Base-by-base conservation (phyloP, 169 alveolate species). In the Cryptosporidium sp. region DNA sequence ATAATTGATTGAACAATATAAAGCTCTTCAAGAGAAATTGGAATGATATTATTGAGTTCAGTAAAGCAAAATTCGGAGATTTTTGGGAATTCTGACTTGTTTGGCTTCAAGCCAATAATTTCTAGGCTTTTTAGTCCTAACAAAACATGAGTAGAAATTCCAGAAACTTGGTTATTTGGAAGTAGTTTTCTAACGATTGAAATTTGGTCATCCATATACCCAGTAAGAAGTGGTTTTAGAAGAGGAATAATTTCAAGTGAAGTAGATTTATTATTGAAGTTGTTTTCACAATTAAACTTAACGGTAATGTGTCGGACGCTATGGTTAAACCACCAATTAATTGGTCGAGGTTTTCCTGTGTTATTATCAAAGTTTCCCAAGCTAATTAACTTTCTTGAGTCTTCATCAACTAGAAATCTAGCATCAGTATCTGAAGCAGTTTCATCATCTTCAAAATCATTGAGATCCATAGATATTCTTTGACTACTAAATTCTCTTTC, bases 241-340 rank as follows among this genome's bases (percentile, higher is more conserved):
- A 80, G 75, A 8, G 89, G 89, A 42, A 80, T 21, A 23, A 80
- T 33, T 26, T 80, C 89, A 26, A 42, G 42, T 12, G 42, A 21
- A 7, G 23, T 18, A 5, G 51, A 6, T 45, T 18, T 29, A 10
- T 60, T 44, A 4, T 16, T 42, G 3, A 65, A 33, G 39, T 65
- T 26, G 8, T 7, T 12, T 7, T 70, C 84, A 44, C 51, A 80
- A 42, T 45, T 45, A 9, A 80, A 31, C 42, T 80, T 35, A 23
- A 80, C 75, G 21, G 68, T 42, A 16, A 80, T 45, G 48, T 60
- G 75, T 3, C 65, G 42, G 26, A 80, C 70, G 45, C 89, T 80
- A 23, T 80, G 89, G 44, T 80, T 80, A 80, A 65, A 80, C 89
- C 89, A 80, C 89, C 89, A 80, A 23, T 14, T 80, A 48, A 80